Conservation (phyloP, 2,329 filamentous ascomycete species). For the Pseudocercospora fuligena region DNA sequence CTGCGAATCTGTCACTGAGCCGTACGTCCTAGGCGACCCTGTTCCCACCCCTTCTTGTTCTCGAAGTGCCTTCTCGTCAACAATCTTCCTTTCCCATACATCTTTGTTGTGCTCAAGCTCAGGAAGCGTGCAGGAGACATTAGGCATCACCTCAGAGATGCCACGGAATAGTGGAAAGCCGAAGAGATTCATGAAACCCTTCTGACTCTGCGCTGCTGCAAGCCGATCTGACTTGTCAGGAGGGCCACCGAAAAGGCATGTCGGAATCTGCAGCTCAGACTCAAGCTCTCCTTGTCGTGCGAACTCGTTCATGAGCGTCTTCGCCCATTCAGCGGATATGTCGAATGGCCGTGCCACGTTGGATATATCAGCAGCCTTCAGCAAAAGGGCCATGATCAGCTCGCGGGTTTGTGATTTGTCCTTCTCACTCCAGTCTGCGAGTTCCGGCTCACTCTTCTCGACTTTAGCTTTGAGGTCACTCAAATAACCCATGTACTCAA, state of each 20-base stretch:
- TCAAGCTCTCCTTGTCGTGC: constrained; percentile 93
- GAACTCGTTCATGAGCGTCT: constrained; percentile 94
- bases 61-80: constrained; percentile 63
- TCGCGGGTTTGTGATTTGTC: constrained; percentile 76
- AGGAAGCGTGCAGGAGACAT: constrained; percentile 80
- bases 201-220: constrained; percentile 84
- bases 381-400: constrained; percentile 84
- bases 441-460: constrained; percentile 64
- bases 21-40: constrained; percentile 34
- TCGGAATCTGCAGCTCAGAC: constrained; percentile 80
- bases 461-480: constrained; percentile 80
- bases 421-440: constrained; percentile 77
- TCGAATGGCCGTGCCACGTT: constrained; percentile 89
- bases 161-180: constrained; percentile 89
- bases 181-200: constrained; percentile 96
- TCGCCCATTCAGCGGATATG: constrained; percentile 85
- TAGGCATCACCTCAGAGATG: constrained; percentile 82
- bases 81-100: constrained; percentile 72
- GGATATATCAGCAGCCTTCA: constrained; percentile 98
- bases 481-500: constrained; percentile 92
- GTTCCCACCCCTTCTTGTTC: constrained; percentile 31
- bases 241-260: constrained; percentile 79
- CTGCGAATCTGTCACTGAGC: constrained; percentile 37
- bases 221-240: constrained; percentile 81
- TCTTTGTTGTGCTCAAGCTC: constrained; percentile 79